Evolutionary conservation across 176 grass and related monocot species (phyloP).

Genomic region (Aegilops speltoides): DNA sequence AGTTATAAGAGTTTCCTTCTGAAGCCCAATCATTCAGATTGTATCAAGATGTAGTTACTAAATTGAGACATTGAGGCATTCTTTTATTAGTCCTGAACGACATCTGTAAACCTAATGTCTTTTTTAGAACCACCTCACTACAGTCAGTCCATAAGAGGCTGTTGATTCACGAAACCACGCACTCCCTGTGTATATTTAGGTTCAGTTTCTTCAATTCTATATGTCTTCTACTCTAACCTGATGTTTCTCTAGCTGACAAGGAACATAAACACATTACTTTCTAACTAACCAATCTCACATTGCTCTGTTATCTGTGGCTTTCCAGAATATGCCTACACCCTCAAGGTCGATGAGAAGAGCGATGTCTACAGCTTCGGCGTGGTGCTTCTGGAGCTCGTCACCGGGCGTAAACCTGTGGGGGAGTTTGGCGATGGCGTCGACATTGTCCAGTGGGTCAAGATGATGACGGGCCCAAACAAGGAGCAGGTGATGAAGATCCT

Average conservation of each 20-base stretch:
- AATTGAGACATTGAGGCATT: not conserved
- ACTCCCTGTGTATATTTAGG: not conserved
- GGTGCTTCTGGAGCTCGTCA: conserved; percentile 92
- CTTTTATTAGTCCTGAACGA: not conserved
- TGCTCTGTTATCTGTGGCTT: not conserved
- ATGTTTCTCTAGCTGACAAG: conserved; percentile 3
- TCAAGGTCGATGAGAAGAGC: conserved; percentile 97
- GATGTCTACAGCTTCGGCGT: conserved; percentile 98
- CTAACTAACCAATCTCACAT: not conserved
- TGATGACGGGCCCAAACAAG: conserved; percentile 76
- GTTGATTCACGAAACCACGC: not conserved
- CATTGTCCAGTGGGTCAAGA: conserved; percentile 94
- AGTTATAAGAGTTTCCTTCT: not conserved
- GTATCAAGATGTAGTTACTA: not conserved
- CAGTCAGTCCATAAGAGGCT: not conserved
- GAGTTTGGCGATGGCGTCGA: conserved; percentile 95
- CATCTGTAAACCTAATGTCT: not conserved
- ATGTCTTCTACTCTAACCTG: not conserved
- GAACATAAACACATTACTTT: not conserved
- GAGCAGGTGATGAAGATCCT: conserved; percentile 79
- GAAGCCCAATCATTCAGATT: not conserved
- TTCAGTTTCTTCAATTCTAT: conserved; percentile 7
- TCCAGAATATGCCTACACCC: conserved; percentile 94
- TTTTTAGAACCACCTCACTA: not conserved
- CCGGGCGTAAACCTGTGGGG: conserved; percentile 83